Percentiles rank a stretch among this genome's conserved stretches.
Conservation (phyloP, 768 basidiomycete genomes). For the Obba rivulosa region DNA sequence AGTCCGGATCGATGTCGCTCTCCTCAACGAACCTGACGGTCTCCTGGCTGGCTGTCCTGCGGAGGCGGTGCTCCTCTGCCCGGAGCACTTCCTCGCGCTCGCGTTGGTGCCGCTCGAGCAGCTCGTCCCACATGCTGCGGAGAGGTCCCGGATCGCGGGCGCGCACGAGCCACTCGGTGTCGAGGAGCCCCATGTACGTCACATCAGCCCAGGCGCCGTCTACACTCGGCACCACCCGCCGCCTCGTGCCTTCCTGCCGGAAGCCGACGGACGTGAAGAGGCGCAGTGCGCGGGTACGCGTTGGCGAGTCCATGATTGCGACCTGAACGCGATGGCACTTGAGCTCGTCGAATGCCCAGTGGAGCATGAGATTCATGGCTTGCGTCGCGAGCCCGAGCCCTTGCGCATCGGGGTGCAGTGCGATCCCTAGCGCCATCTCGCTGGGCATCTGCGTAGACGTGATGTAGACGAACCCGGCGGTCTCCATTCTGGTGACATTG, state of each 20-base stretch:
- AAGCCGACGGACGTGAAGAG: slow-evolving; percentile 54
- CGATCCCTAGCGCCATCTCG: slow-evolving; percentile 57
- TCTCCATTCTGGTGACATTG: neutral
- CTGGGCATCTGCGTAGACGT: slow-evolving; percentile 15
- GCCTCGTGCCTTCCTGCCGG: slow-evolving; percentile 56
- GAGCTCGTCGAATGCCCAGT: slow-evolving; percentile 41
- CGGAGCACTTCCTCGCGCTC: slow-evolving; percentile 19
- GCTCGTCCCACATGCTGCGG: slow-evolving; percentile 20
- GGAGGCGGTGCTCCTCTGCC: slow-evolving; percentile 13
- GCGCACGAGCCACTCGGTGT: slow-evolving; percentile 20
- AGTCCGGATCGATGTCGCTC: neutral
- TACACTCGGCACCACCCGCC: slow-evolving; percentile 44
- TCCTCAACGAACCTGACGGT: slow-evolving; percentile 3
- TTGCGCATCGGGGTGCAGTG: slow-evolving; percentile 34
- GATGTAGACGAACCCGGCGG: slow-evolving; percentile 19
- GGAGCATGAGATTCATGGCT: slow-evolving; percentile 39
- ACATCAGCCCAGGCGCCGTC: slow-evolving; percentile 23
- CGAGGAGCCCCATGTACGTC: slow-evolving; percentile 18
- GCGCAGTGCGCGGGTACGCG: slow-evolving; percentile 37
- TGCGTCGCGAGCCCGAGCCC: slow-evolving; percentile 40
- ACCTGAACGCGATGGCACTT: slow-evolving; percentile 49
- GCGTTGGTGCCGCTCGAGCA: slow-evolving; percentile 20
- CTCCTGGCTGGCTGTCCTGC: slow-evolving; percentile 13
- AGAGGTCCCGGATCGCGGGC: neutral
- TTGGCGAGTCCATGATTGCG: slow-evolving; percentile 37